phyloP scores from a whole-genome alignment of 2,329 filamentous ascomycete species.

The Aspergillus brasiliensis region DNA sequence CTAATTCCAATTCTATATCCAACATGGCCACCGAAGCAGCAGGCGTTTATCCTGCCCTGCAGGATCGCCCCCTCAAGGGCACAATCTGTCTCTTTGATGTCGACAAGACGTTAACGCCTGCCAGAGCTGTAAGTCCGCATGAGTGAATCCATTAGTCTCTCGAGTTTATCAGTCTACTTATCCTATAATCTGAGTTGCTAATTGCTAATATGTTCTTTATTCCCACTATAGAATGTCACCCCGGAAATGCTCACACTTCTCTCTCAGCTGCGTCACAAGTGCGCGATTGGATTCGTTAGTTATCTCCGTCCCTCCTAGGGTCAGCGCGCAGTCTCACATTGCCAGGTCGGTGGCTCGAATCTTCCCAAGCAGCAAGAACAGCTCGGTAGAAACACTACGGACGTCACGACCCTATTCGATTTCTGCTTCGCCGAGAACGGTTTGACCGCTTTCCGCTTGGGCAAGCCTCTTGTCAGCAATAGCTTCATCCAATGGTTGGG shows the following conservation, averaged over 20 bases:
- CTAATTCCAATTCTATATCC: neutral
- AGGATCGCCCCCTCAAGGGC: slow-evolving; percentile 83
- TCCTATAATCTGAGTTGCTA: no score
- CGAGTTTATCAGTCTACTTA: no score
- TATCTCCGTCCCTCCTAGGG: neutral
- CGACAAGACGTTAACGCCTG: slow-evolving; percentile 84
- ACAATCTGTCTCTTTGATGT: slow-evolving; percentile 97
- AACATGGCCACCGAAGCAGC: slow-evolving; percentile 35
- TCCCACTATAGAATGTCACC: slow-evolving; percentile 59
- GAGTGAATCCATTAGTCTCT: no score
- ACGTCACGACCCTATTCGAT: slow-evolving; percentile 87
- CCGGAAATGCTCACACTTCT: slow-evolving; percentile 84
- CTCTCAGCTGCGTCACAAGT: slow-evolving; percentile 69
- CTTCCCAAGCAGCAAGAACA: slow-evolving; percentile 95
- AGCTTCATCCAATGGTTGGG: slow-evolving; percentile 93
- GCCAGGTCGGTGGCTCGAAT: slow-evolving; percentile 79
- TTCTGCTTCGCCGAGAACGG: slow-evolving; percentile 98
- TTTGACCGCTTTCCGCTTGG: slow-evolving; percentile 84
- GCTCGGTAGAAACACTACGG: slow-evolving; percentile 68
- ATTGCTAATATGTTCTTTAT: neutral
- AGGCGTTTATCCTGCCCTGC: slow-evolving; percentile 68
- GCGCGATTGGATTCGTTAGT: slow-evolving; percentile 37
- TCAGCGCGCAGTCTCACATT: slow-evolving; percentile 19
- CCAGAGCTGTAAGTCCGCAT: slow-evolving; percentile 63
- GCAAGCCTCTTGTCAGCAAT: slow-evolving; percentile 71